Evolutionary conservation across 805 yeast genomes (phyloP), one percentile per base, ranked within the genome.

Genomic region (Metschnikowia bowlesiae): DNA sequence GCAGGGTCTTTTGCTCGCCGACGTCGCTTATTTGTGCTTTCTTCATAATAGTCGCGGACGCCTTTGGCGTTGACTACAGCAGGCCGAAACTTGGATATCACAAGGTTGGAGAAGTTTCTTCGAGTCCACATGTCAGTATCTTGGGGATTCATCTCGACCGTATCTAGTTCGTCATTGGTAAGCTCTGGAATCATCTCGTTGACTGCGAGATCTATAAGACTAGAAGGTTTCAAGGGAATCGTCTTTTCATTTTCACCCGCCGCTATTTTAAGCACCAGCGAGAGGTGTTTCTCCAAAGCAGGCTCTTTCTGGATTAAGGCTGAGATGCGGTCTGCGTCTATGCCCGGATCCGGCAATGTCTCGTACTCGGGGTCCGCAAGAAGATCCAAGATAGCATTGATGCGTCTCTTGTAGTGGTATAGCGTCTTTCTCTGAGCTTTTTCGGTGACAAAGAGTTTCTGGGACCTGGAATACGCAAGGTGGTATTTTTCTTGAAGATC

Each of bases 141-240:
- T 56, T 71, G 75, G 0, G 78, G 78, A 48, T 73, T 73, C n/a
- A 58, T 49, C 49, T 72, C 75, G 2, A 67, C 53, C 11, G 58
- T 51, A 32, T 64, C 64, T 38, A 68, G 53, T 47, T 73, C 77
- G 53, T 73, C 78, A 39, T 64, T 58, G 16, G 64, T 54, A 18
- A 71, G 56, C 11, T 72, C 78, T 2, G 76, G 68, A 2, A 72
- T 56, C 36, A 64, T 53, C 47, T 73, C 78, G n/a, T 53, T 57
- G n/a, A 71, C 53, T 26, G 63, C 62, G 8, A 71, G 56, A 46
- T 67, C 65, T 8, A 66, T 53, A 14, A 61, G 56, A 35, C 57
- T 55, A 6, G 56, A 54, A n/a, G 58, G 58, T 14, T 59, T 56
- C 6, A 67, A 46, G 2, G 39, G 41, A 14, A 57, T 47, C 4